Evolutionary conservation across 2,329 filamentous ascomycete genomes (phyloP), one percentile per base, ranked within the genome.

Genomic region (Coniochaeta sp.): DNA sequence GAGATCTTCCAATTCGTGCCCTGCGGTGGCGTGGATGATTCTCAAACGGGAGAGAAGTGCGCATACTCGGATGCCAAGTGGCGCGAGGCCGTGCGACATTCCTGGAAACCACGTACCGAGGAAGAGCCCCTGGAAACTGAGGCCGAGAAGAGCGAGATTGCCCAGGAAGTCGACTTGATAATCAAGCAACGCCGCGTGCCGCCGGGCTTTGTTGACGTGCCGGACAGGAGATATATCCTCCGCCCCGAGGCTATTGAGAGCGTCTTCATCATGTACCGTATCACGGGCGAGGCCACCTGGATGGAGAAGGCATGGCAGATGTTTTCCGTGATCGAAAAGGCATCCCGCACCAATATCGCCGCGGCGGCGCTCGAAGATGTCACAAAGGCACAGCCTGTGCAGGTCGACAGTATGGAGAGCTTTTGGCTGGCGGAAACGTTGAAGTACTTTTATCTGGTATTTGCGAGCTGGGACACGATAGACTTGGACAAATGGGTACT

Each of bases 231-330:
- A 60, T 90, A 90, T 68, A 83, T 89, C 33, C 77, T 91, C 52
- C 81, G 87, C 61, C 89, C 89, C 22, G 90, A 93, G 73, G 89
- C 89, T 1, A 91, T 93, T 59, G 90, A 93, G 75, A 89, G 86
- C 16, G 83, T 95, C 5, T 93, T 91, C 72, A 83, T 91, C 69
- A 84, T 93, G 78, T 91, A 88, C 71, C 83, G 89, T 61, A 78
- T 90, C 61, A 91, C 89, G 0, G 89, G 88, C 28, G 84, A 90
- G 64, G 65, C 77, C 1, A 75, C 78, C 57, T 89, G 86, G 80
- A 84, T 84, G 68, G 81, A 88, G 61, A 85, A 85, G 69, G 89
- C 88, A 1, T 91, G 89, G 89, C 76, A 77, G 60, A 91, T 92
- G 89, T 91, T 91, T 69, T 70, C 81, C 59, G 80, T 83, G 9